phyloP scores from a whole-genome alignment of 2,329 filamentous ascomycete species.

The Ceratocystis cubensis region DNA sequence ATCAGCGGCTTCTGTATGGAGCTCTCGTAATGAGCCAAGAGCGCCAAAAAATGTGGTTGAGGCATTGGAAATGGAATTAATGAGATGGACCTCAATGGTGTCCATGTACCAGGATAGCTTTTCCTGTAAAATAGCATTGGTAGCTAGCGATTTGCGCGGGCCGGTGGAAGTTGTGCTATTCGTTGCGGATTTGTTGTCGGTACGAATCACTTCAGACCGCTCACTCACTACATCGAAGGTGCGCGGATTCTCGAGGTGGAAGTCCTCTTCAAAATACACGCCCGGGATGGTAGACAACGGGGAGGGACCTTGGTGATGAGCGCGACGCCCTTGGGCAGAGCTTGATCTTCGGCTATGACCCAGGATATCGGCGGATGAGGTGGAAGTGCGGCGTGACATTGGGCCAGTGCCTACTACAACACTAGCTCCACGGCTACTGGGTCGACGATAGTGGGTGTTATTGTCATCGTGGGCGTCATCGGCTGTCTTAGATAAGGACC shows the following conservation, averaged over 20 bases:
- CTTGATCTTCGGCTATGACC: constrained; percentile 15
- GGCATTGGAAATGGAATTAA: constrained; percentile 88
- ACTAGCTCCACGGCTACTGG: constrained; percentile 33
- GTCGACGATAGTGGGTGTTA: constrained; percentile 32
- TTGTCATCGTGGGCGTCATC: constrained; percentile 22
- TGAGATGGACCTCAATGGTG: constrained; percentile 92
- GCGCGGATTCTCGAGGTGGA: constrained; percentile 87
- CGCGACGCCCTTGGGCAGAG: constrained; percentile 31
- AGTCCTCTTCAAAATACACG: constrained; percentile 91
- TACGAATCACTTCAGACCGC: constrained; percentile 82
- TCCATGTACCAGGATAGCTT: constrained; percentile 99
- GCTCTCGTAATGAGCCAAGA: constrained; percentile 74
- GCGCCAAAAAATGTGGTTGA: constrained; percentile 95
- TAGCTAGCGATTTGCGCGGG: constrained; percentile 76
- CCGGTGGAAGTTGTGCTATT: constrained; percentile 38
- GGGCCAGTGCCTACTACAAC: background rate
- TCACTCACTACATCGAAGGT: constrained; percentile 97
- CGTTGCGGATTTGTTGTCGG: constrained; percentile 41
- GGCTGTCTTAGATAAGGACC: constrained; percentile 30
- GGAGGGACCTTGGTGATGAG: constrained; percentile 58
- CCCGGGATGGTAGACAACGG: constrained; percentile 82
- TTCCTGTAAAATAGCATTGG: constrained; percentile 93
- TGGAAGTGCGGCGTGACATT: constrained; percentile 32
- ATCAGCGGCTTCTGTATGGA: constrained; percentile 84
- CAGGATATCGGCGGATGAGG: constrained; percentile 31